Evolutionary conservation across 2,329 filamentous ascomycete genomes (phyloP).

Genomic region (Aspergillus candidus): DNA sequence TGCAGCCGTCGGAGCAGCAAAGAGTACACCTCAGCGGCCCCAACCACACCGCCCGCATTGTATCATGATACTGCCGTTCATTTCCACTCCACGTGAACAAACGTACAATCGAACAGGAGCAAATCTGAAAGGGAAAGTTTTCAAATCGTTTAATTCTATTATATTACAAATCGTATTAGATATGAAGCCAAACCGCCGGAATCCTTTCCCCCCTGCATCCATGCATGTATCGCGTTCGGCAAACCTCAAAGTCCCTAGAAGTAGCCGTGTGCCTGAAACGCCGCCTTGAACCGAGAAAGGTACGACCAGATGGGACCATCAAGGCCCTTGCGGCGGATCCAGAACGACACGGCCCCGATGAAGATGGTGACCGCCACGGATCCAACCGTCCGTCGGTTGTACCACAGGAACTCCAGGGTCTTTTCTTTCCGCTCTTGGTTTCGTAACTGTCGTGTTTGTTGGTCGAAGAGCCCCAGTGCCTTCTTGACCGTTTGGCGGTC

Average conservation of each 20-base stretch:
- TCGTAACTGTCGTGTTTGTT: constrained; percentile 66
- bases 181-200: too few species aligned
- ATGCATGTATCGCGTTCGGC: too few species aligned
- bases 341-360: constrained; percentile 63
- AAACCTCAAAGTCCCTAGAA: constrained; percentile 1
- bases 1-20: constrained; percentile 17
- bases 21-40: constrained; percentile 30
- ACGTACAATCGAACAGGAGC: too few species aligned
- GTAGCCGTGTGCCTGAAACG: constrained; percentile 15
- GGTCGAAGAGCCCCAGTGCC: constrained; percentile 61
- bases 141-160: too few species aligned
- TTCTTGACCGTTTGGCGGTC: constrained; percentile 56
- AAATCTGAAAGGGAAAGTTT: too few species aligned
- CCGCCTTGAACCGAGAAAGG: constrained; percentile 22
- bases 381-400: constrained; percentile 59
- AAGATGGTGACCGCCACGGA: constrained; percentile 59
- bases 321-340: constrained; percentile 49
- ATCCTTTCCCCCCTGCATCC: too few species aligned
- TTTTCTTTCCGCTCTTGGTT: constrained; percentile 56
- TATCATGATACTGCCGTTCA: background rate
- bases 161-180: too few species aligned
- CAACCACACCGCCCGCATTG: background rate
- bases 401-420: constrained; percentile 50
- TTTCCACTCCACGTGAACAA: background rate
- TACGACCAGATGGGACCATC: constrained; percentile 32